Conservation (phyloP, 2,329 filamentous ascomycete species). For the Cordyceps javanica region DNA sequence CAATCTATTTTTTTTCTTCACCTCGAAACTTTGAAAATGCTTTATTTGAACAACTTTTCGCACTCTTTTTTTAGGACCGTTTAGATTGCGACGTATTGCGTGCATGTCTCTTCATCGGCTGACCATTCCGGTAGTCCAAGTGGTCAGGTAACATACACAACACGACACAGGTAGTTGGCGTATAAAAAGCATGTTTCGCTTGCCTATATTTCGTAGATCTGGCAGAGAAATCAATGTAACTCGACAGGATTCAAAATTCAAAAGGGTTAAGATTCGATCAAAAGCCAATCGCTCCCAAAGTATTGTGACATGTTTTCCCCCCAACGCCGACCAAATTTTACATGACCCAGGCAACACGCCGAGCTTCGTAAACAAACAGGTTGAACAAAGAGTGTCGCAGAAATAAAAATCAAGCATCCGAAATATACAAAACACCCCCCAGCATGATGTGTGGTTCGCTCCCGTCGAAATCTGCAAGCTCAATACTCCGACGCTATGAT, state of each 20-base stretch:
- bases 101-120: neutral
- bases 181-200: neutral
- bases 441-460: neutral
- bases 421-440: neutral
- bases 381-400: neutral
- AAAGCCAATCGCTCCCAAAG: neutral
- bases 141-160: no score
- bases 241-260: neutral
- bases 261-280: neutral
- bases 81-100: neutral
- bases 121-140: neutral
- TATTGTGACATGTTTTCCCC: neutral
- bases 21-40: no score
- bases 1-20: neutral
- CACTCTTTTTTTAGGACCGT: neutral
- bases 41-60: neutral
- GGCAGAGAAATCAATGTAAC: no score
- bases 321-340: neutral
- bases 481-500: slow-evolving; percentile 17
- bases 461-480: neutral
- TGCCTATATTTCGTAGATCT: neutral
- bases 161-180: no score
- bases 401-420: neutral
- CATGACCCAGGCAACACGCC: neutral
- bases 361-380: neutral